Base-by-base conservation (phyloP, 2,329 filamentous ascomycete species). In the Xylaria sp. region DNA sequence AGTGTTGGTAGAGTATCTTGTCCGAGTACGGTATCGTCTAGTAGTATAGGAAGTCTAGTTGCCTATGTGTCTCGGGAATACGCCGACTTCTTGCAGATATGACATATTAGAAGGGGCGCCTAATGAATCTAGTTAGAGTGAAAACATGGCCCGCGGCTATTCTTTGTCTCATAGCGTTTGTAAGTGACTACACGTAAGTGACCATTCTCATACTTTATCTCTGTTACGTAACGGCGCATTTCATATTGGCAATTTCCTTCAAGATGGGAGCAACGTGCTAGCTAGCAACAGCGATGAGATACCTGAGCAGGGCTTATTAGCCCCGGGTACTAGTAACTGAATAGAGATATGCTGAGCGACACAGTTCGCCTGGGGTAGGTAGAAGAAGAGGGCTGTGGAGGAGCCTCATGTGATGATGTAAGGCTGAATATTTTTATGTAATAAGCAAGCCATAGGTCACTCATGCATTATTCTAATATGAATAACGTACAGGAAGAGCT, bases 111-210 rank as follows among this genome's bases (percentile, higher is more conserved):
- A 59, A 48, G 9, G 21, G 21, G 24, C 39, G 32, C 34, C 66
- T 45, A 64, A 64, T 61, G 53, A 32, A 42, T 21, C 45, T 55
- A 36, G 30, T 27, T 24, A 65, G 42, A 50, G 42, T 50, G 48
- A n/a, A 42, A 55, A 24, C n/a, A 61, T 59, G 61, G 67, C 8
- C 61, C 32, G 19, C 64, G 45, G 34, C 27, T 61, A 34, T 58
- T 64, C 62, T 65, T 65, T 71, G 69, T 71, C 63, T 70, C 68
- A 63, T 68, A 57, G 68, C 65, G 69, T 71, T 71, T 71, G 68
- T 50, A 61, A 56, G 32, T 45, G 14, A 21, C n/a, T 24, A 42
- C 32, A 42, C 42, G 12, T 30, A 42, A 47, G 30, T 34, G 27
- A 48, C 21, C 19, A 47, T 45, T 32, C 45, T 14, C 54, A n/a